phyloP scores from a whole-genome alignment of 2,329 filamentous ascomycete genomes.

The Fonsecaea monophora region DNA sequence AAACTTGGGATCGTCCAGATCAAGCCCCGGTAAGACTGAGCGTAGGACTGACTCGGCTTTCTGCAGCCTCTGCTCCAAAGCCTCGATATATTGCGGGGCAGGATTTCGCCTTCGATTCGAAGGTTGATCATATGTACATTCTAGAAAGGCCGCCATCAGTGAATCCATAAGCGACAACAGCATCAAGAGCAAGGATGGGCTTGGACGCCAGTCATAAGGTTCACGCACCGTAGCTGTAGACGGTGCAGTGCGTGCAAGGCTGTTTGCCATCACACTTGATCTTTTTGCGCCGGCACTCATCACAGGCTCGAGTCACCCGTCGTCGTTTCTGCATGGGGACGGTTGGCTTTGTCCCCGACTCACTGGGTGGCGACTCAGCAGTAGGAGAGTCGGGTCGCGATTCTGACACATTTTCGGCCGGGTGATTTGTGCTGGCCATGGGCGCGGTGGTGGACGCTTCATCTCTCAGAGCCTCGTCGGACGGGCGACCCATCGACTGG shows the following conservation, averaged over 20 bases:
- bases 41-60: slow-evolving; percentile 81
- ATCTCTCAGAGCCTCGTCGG: slow-evolving; percentile 24
- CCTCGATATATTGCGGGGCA: slow-evolving; percentile 90
- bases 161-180: not conserved
- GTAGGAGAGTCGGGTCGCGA: slow-evolving; percentile 31
- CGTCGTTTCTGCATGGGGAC: slow-evolving; percentile 75
- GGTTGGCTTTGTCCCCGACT: slow-evolving; percentile 41
- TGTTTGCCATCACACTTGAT: slow-evolving; percentile 76
- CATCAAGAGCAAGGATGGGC: not conserved
- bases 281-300: slow-evolving; percentile 83
- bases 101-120: slow-evolving; percentile 90
- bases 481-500: slow-evolving; percentile 23
- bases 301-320: slow-evolving; percentile 79
- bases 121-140: slow-evolving; percentile 94
- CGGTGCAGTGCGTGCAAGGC: slow-evolving; percentile 92
- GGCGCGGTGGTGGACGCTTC: slow-evolving; percentile 2
- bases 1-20: slow-evolving; percentile 82
- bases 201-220: not conserved
- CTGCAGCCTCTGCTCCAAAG: slow-evolving; percentile 80
- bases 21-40: slow-evolving; percentile 80
- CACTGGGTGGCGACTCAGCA: slow-evolving; percentile 28
- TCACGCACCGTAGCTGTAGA: slow-evolving; percentile 89
- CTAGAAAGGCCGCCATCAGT: slow-evolving; percentile 54
- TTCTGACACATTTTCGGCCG: slow-evolving; percentile 21
- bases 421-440: slow-evolving; percentile 9